phyloP scores from a whole-genome alignment of 2,329 filamentous ascomycete genomes.

The Blastomyces gilchristii region DNA sequence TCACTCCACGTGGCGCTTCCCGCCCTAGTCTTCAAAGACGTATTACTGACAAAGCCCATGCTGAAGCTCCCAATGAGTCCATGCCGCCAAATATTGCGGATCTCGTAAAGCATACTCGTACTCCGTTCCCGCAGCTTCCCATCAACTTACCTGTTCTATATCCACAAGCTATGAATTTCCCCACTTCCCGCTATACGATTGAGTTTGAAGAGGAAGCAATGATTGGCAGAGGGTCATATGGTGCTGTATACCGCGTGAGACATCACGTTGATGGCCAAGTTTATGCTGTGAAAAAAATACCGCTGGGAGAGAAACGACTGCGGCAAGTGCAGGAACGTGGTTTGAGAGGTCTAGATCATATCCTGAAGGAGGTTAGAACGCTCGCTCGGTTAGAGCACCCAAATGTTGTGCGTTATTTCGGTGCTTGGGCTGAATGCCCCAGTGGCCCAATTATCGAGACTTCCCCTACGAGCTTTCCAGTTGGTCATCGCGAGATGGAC shows the following conservation, averaged over 20 bases:
- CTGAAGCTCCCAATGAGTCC: slow-evolving; percentile 8
- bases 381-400: slow-evolving; percentile 53
- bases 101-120: slow-evolving; percentile 15
- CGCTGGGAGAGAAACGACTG: slow-evolving; percentile 44
- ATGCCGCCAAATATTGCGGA: slow-evolving; percentile 11
- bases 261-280: slow-evolving; percentile 52
- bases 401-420: slow-evolving; percentile 57
- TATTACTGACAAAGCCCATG: slow-evolving; percentile 11
- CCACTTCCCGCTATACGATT: slow-evolving; percentile 36
- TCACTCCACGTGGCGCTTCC: background rate
- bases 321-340: slow-evolving; percentile 44
- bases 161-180: slow-evolving; percentile 8
- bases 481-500: background rate
- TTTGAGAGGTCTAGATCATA: slow-evolving; percentile 44
- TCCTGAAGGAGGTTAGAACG: slow-evolving; percentile 52
- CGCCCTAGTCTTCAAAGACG: slow-evolving; percentile 8
- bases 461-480: background rate
- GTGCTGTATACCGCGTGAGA: slow-evolving; percentile 51
- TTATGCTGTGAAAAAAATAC: slow-evolving; percentile 59
- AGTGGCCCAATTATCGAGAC: background rate
- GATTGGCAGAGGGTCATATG: slow-evolving; percentile 56
- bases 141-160: slow-evolving; percentile 11
- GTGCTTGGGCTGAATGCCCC: slow-evolving; percentile 51
- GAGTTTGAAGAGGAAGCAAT: slow-evolving; percentile 46
- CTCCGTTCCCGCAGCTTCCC: slow-evolving; percentile 15